phyloP scores from a whole-genome alignment of 2,329 filamentous ascomycete genomes.

The Trichoderma harzianum region DNA sequence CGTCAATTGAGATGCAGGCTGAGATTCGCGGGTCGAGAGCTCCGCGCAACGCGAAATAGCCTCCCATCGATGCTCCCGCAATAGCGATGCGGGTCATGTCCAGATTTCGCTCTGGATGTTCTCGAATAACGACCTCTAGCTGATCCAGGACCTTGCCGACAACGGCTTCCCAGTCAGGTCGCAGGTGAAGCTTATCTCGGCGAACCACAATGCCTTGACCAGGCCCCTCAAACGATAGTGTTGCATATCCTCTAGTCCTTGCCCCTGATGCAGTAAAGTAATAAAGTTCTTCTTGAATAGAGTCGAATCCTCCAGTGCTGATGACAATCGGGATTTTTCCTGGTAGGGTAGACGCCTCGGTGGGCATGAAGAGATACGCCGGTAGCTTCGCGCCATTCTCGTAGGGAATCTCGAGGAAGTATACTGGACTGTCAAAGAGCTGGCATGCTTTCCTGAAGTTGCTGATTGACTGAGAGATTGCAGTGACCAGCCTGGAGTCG shows the following conservation, averaged over 20 bases:
- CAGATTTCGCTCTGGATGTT: not conserved
- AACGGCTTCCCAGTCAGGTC: slow-evolving; percentile 43
- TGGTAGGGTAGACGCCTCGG: not conserved
- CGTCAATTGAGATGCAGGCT: not conserved
- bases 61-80: not conserved
- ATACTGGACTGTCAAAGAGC: not conserved
- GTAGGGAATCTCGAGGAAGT: not conserved
- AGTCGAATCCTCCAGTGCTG: not conserved
- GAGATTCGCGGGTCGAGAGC: not conserved
- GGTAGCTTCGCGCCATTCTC: not conserved
- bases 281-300: not conserved
- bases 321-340: not conserved
- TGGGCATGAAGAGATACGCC: not conserved
- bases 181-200: slow-evolving; percentile 41
- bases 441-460: not conserved
- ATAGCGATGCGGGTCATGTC: not conserved
- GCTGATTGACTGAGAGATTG: not conserved
- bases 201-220: slow-evolving; percentile 42
- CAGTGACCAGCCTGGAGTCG: not conserved
- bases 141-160: not conserved
- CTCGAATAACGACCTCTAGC: not conserved
- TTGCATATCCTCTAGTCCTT: slow-evolving; percentile 27
- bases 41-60: not conserved
- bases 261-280: not conserved
- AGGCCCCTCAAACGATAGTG: slow-evolving; percentile 45